Conservation (phyloP, 2,329 filamentous ascomycete species). For the Juglanconis sp. region DNA sequence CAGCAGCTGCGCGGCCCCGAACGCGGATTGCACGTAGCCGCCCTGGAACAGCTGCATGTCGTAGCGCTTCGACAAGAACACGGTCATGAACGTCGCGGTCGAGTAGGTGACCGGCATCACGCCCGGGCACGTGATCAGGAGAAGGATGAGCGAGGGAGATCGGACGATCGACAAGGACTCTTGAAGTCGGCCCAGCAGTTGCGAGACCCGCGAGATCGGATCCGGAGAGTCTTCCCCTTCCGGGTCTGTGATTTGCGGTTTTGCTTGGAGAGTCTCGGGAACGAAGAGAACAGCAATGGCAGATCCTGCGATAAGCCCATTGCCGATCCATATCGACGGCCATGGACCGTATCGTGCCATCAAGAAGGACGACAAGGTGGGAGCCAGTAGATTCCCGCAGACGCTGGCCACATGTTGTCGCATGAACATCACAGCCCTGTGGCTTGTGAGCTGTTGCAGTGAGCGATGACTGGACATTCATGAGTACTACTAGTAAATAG, state of each 20-base stretch:
- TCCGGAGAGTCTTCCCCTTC: neutral
- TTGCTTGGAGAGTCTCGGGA: slow-evolving; percentile 26
- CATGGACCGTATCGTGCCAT: slow-evolving; percentile 28
- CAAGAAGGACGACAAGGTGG: slow-evolving; percentile 25
- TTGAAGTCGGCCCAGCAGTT: neutral
- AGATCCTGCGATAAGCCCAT: slow-evolving; percentile 11
- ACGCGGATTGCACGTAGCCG: slow-evolving; percentile 30
- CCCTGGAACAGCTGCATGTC: slow-evolving; percentile 25
- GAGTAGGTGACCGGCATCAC: slow-evolving; percentile 8
- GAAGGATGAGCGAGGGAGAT: slow-evolving; percentile 17
- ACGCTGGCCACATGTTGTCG: neutral
- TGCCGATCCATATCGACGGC: slow-evolving; percentile 23
- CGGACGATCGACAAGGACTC: slow-evolving; percentile 13
- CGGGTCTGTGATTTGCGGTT: neutral
- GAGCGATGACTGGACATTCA: neutral
- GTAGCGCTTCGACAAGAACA: slow-evolving; percentile 31
- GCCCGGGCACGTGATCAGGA: slow-evolving; percentile 16
- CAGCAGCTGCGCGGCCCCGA: slow-evolving; percentile 26
- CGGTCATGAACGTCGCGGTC: slow-evolving; percentile 23
- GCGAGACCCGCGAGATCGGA: neutral
- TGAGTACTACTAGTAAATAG: neutral
- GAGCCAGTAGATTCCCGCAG: slow-evolving; percentile 22
- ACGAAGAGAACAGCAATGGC: slow-evolving; percentile 21
- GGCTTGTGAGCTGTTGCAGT: neutral
- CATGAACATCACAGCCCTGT: slow-evolving; percentile 3